These are phyloP conservation scores for Nitzschia inconspicua DNA, from an alignment of 108 stramenopile species.

Conservation along the genomic window DNA sequence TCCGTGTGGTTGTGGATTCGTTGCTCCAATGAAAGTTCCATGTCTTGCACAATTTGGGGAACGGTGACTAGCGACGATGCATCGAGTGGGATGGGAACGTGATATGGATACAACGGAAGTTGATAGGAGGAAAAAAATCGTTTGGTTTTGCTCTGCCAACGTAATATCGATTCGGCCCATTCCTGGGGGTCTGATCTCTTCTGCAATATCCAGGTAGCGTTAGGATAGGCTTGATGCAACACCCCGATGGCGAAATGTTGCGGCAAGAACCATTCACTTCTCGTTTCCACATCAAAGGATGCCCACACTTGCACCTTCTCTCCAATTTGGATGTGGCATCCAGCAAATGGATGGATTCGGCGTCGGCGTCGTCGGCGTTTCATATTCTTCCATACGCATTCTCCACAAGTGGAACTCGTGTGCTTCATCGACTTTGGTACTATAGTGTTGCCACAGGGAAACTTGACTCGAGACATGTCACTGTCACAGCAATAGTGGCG, in stretches of 20 bases:
- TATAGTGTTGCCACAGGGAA: constrained; percentile 14
- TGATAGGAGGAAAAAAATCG: constrained; percentile 24
- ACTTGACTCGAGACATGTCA: background rate
- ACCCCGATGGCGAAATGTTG: constrained; percentile 38
- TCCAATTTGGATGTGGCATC: too few species aligned
- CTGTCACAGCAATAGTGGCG: constrained; percentile 33
- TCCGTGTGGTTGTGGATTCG: constrained; percentile 4
- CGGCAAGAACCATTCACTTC: constrained; percentile 26
- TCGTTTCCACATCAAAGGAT: constrained; percentile 27
- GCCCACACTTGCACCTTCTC: constrained; percentile 11
- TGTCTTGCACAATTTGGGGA: constrained; percentile 1
- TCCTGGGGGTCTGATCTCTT: constrained; percentile 1
- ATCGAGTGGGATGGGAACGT: background rate
- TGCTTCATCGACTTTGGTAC: too few species aligned
- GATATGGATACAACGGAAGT: background rate
- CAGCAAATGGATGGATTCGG: too few species aligned
- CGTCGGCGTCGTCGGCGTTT: background rate
- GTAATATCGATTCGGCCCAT: constrained; percentile 32
- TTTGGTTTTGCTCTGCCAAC: constrained; percentile 28
- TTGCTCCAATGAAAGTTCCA: constrained; percentile 1
- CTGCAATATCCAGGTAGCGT: constrained; percentile 33
- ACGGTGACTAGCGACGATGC: background rate
- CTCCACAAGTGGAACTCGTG: too few species aligned
- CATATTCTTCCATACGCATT: constrained; percentile 22
- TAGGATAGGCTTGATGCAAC: constrained; percentile 29